Percentiles rank a stretch among this genome's conserved stretches.
Evolutionary conservation across 2,329 filamentous ascomycete genomes (phyloP).

Genomic region (Clonostachys byssicola): DNA sequence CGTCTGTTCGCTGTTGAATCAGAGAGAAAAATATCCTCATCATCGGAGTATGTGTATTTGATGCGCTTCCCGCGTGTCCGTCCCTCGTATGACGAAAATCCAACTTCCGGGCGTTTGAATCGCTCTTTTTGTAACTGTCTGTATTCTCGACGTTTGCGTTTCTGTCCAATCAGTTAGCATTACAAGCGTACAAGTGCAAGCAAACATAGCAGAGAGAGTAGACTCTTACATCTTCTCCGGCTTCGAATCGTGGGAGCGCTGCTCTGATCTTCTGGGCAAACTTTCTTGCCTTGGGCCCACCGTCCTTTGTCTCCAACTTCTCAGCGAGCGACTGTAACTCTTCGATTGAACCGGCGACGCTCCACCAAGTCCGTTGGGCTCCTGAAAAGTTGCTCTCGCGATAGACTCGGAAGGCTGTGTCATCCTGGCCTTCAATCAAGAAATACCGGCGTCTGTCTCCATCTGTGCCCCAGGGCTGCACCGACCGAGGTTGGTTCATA

Average conservation of each 20-base stretch:
- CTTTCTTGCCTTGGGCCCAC: conserved; percentile 74
- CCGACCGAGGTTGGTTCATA: conserved; percentile 79
- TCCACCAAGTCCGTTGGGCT: conserved; percentile 82
- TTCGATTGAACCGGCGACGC: conserved; percentile 84
- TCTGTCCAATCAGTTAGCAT: conserved; percentile 45
- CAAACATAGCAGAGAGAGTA: background rate
- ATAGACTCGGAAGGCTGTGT: conserved; percentile 91
- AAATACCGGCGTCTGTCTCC: conserved; percentile 91
- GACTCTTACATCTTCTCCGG: conserved; percentile 74
- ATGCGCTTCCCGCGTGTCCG: conserved; percentile 93
- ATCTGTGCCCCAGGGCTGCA: conserved; percentile 87
- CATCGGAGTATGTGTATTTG: conserved; percentile 93
- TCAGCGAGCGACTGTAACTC: conserved; percentile 73
- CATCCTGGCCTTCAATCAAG: conserved; percentile 87
- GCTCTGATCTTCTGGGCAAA: conserved; percentile 73
- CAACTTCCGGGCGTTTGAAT: conserved; percentile 82
- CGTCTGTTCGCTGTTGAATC: conserved; percentile 58
- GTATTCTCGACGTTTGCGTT: conserved; percentile 90
- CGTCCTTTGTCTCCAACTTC: conserved; percentile 73
- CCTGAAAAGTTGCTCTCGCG: conserved; percentile 83
- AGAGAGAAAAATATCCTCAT: conserved; percentile 69
- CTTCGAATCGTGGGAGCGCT: conserved; percentile 87
- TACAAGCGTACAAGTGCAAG: background rate
- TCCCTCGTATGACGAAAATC: conserved; percentile 92
- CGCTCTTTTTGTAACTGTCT: conserved; percentile 79